Conservation (phyloP, 192 early-diverging fungal genomes). For the Phlyctochytrium arcticum region DNA sequence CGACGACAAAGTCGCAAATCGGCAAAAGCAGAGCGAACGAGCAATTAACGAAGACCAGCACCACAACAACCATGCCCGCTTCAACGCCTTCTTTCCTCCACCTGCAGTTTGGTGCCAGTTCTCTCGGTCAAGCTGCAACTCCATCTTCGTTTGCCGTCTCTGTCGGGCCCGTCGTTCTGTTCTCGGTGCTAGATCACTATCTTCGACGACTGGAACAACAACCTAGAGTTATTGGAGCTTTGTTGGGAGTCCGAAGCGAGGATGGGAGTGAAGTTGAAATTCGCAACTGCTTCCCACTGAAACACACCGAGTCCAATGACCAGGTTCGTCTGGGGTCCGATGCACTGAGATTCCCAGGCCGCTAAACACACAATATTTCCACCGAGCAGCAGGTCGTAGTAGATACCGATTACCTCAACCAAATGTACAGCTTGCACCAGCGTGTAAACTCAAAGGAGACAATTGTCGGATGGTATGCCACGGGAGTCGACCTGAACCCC, state of each 20-base stretch:
- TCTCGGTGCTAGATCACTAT: constrained; percentile 91
- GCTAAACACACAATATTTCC: no score
- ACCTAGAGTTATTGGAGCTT: constrained; percentile 81
- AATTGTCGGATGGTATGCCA: constrained; percentile 93
- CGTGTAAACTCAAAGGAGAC: constrained; percentile 84
- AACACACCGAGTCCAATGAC: constrained; percentile 72
- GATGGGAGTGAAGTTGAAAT: constrained; percentile 87
- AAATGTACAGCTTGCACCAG: constrained; percentile 85
- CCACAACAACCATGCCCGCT: not conserved
- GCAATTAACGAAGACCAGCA: not conserved
- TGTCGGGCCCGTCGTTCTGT: constrained; percentile 79
- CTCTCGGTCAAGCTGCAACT: not conserved
- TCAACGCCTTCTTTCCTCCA: constrained; percentile 10
- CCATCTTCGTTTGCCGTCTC: constrained; percentile 46
- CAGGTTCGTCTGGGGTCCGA: no score
- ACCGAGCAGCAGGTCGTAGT: constrained; percentile 82
- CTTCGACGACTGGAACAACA: constrained; percentile 80
- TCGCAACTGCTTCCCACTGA: constrained; percentile 80
- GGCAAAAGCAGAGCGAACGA: not conserved
- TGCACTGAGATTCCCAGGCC: no score
- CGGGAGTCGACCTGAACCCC: constrained; percentile 54
- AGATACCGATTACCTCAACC: constrained; percentile 84
- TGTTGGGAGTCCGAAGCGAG: constrained; percentile 84
- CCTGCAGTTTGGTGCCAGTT: not conserved
- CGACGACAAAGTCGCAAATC: not conserved